These are phyloP conservation scores for Entomophthora muscae DNA, from an alignment of 371 early-diverging fungal genomes.

Conservation along the genomic window DNA sequence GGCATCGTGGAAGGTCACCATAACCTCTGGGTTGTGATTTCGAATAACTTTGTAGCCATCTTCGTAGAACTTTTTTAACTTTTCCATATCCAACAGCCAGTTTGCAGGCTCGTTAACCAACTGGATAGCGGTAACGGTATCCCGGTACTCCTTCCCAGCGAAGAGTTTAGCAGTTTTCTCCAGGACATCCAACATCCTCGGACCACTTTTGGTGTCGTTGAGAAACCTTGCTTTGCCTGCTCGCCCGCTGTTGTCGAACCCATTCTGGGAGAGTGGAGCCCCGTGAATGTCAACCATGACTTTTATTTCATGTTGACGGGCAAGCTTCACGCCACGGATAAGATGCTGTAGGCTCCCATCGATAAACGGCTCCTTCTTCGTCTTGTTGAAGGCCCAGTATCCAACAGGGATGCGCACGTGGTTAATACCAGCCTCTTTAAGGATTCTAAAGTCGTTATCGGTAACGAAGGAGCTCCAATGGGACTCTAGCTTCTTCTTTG, in stretches of 20 bases:
- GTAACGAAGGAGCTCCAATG: slow-evolving; percentile 56
- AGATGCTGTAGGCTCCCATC: slow-evolving; percentile 26
- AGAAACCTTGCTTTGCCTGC: too few relatives aligned
- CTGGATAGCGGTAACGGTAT: slow-evolving; percentile 14
- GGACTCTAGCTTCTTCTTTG: slow-evolving; percentile 23
- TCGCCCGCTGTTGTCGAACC: too few relatives aligned
- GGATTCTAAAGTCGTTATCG: slow-evolving; percentile 38
- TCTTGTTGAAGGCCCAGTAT: slow-evolving; percentile 45
- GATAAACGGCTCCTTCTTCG: slow-evolving; percentile 35
- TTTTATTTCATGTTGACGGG: slow-evolving; percentile 40
- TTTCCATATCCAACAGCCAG: slow-evolving; percentile 16
- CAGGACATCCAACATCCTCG: slow-evolving; percentile 20
- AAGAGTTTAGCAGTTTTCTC: neutral
- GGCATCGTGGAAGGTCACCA: slow-evolving; percentile 8
- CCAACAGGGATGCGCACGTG: slow-evolving; percentile 59
- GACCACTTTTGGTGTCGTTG: slow-evolving; percentile 37
- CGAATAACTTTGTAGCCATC: slow-evolving; percentile 6
- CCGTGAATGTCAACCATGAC: slow-evolving; percentile 59
- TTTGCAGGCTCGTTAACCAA: slow-evolving; percentile 24
- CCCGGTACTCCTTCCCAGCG: slow-evolving; percentile 5
- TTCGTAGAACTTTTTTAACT: slow-evolving; percentile 7
- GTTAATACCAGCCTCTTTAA: slow-evolving; percentile 42
- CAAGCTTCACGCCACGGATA: slow-evolving; percentile 38
- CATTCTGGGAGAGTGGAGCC: too few relatives aligned
- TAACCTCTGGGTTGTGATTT: neutral